Conservation (phyloP, 306 rosid species). For the Quercus dentata region DNA sequence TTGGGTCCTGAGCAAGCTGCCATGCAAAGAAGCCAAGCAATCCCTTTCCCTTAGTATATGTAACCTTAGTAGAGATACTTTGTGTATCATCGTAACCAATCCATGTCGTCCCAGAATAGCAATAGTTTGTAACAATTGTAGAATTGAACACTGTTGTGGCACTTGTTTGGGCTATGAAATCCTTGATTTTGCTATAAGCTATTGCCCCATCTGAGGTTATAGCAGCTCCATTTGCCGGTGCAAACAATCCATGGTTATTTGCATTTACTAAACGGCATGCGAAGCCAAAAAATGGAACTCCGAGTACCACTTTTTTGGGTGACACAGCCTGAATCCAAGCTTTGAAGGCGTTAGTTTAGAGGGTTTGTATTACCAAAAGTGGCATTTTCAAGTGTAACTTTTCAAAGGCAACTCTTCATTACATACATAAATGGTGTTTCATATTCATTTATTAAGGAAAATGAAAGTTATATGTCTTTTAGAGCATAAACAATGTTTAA, state of each 20-base stretch:
- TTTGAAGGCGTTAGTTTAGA: no score
- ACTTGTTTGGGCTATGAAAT: conserved; percentile 9
- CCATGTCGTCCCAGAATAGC: conserved; percentile 40
- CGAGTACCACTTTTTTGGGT: conserved; percentile 27
- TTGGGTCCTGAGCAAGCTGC: conserved; percentile 22
- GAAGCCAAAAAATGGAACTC: conserved; percentile 36
- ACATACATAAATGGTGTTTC: no score
- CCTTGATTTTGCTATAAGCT: conserved; percentile 19
- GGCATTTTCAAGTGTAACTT: no score
- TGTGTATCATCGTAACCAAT: conserved; percentile 40
- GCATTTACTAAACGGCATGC: conserved; percentile 25
- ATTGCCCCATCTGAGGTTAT: neutral
- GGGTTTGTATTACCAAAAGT: no score
- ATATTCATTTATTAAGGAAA: no score
- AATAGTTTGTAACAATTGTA: conserved; percentile 21
- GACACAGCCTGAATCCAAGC: conserved; percentile 25
- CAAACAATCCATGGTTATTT: conserved; percentile 11
- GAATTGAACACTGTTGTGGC: conserved; percentile 6
- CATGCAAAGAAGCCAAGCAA: conserved; percentile 45
- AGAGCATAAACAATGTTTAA: no score
- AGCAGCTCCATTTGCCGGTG: conserved; percentile 33
- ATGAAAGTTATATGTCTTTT: no score
- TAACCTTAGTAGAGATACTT: conserved; percentile 33
- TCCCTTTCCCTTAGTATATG: conserved; percentile 24
- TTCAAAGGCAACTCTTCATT: no score